Evolutionary conservation across 768 basidiomycete genomes (phyloP), one percentile per base, ranked within the genome.

Genomic region (Xerocomellus intermedius): DNA sequence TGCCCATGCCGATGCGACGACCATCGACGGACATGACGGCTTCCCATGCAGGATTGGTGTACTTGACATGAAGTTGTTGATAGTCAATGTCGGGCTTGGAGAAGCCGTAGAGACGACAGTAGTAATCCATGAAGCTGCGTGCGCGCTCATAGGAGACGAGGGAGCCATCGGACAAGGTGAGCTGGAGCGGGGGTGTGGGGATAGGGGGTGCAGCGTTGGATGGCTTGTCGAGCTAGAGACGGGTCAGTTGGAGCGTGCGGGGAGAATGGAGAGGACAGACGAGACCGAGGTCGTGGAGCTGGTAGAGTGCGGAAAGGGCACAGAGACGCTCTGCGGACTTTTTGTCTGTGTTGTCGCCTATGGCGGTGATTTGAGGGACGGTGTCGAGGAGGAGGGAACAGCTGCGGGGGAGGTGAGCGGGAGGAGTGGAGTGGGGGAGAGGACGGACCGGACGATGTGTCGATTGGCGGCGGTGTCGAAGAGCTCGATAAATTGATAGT

Each of bases 121-220:
- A 98, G 69, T 89, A 98, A 59, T 95, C 94, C 87, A 97, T 94
- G 76, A 98, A 98, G 56, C 81, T 83, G 46, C 87, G 83, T 4
- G 93, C 92, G 48, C 80, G 80, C 48, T 91, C 89, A 48, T 86
- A 86, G 8, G 74, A 74, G 58, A 94, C 80, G 21, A 72, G 63
- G 12, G 82, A 78, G 24, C 84, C 83, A 63, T 93, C 87, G 3
- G 85, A 82, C 12, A 94, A 65, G 8, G 62, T 66, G 32, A 74
- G 74, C 16, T 69, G 66, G 2, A 55, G 48, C 0, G 58, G 24
- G 12, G 59, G 53, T 0, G 26, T 12, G 19, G 65, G 50, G 17
- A 14, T 5, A 4, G 43, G 42, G 2, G 43, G 35, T 2, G 52
- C 19, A 2, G 60, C n/a, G 39, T 70, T 70, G 53, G 72, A n/a